Evolutionary conservation across 306 rosid species (phyloP), one percentile per base, ranked within the genome.

Genomic region (Styphnolobium japonicum): DNA sequence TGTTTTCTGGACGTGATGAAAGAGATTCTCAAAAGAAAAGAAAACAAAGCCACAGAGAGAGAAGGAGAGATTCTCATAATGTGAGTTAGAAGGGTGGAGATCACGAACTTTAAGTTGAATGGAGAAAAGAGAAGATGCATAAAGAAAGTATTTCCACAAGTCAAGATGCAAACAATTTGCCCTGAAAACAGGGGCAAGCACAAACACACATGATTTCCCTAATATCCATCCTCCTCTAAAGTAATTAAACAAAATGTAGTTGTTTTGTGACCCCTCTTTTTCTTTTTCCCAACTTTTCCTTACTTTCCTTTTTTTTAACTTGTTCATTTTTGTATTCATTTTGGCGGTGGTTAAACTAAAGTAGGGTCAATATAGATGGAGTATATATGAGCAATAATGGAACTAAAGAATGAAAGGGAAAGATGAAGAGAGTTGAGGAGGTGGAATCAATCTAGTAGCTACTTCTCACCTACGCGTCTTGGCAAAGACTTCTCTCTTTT

Each of bases 1-100:
- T 82, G 91, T 63, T 84, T 75, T 76, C 86, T 85, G 89, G 89
- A 83, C 84, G 84, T 85, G 90, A 88, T 87, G 86, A 88, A 90
- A 86, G 87, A 87, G 92, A 91, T 91, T 93, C 98, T n/a, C 89
- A 85, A 61, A 80, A 80, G 51, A 80, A 74, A 82, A 56, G 34
- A 66, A 67, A 79, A 81, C 74, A 80, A 84, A 73, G 78, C 18
- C 73, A 70, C 25, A 56, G 18, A 19, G 49, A 82, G 75, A 76
- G 23, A 33, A 56, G 60, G 15, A 31, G 81, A 84, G 84, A 87
- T 84, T 80, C 92, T 79, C 83, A 71, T 81, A 66, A 67, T 82
- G 86, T 25, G 76, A 76, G 85, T 52, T 79, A 67, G 71, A 81
- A 69, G 66, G 76, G 73, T 88, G 88, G 73, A 83, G 64, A 83